Evolutionary conservation across 495 filamentous ascomycete species (phyloP), one percentile per base, ranked within the genome.

Genomic region (Aspergillus ellipticus): DNA sequence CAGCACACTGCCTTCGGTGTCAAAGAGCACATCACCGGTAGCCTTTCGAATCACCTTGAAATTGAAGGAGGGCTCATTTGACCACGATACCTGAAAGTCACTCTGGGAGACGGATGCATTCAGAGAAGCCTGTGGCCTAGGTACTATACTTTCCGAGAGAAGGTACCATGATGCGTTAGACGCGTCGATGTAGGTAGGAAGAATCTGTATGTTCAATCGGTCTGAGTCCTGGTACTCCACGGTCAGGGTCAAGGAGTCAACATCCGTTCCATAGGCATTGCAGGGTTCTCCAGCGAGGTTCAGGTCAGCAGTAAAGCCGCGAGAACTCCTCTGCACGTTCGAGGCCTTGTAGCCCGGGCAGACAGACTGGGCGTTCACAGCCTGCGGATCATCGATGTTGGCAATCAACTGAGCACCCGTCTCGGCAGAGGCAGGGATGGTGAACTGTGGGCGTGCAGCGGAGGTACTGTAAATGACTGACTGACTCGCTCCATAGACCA

Each of bases 101-200:
- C 67, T 76, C n/a, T 67, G 56, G 5, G 63, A 61, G 21, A 62
- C 62, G 0, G 67, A 72, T 6, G 66, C 66, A 56, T 69, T 56
- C 0, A 64, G 57, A 42, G 82, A 78, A 39, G 77, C 63, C 5
- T 69, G 72, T 3, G 89, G 83, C 42, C 80, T 75, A 3, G 82
- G 81, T 4, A 94, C 79, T 9, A 89, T 61, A 15, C 79, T 70
- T 49, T 87, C 82, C 0, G 88, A 79, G 19, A 92, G 73, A 24
- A 85, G 60, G 58, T 85, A 92, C 77, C 85, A 86, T 0, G 86
- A 85, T 39, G 71, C 73, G 60, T 93, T 92, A 4, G 79, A 80
- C 5, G 74, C 59, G 53, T 82, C 82, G 22, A 89, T 68, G 54
- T 86, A 76, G 6, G 82, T 79, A 0, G 89, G 90, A 15, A 66